A percentile compares a stretch with the other conserved stretches of the same genome.
These are phyloP conservation scores for Pleurotus sapidus DNA, from an alignment of 768 basidiomycete species.

Conservation along the genomic window DNA sequence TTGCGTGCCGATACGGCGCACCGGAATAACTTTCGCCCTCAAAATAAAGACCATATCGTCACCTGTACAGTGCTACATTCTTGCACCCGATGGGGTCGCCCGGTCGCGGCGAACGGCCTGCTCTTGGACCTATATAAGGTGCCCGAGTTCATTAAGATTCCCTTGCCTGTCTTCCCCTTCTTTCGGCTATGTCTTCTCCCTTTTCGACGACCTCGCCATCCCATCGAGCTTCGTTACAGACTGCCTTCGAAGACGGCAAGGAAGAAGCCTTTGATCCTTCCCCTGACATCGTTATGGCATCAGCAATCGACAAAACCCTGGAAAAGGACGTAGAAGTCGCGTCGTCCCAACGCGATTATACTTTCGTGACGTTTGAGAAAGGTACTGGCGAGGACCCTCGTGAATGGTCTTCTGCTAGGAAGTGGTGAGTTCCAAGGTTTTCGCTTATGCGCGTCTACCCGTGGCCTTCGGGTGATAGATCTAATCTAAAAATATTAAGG, in stretches of 20 bases:
- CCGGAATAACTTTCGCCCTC: too few species aligned
- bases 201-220: background rate
- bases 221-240: background rate
- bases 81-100: slow-evolving; percentile 4
- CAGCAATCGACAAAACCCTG: background rate
- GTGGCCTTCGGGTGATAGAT: background rate
- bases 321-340: slow-evolving; percentile 13
- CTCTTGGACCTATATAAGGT: background rate
- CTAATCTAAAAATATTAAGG: slow-evolving; percentile 18
- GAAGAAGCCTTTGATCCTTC: background rate
- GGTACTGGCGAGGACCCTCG: slow-evolving; percentile 31
- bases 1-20: too few species aligned
- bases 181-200: slow-evolving; percentile 1
- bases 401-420: slow-evolving; percentile 28
- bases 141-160: background rate
- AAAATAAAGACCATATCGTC: too few species aligned
- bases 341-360: slow-evolving; percentile 10
- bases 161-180: background rate
- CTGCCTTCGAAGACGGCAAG: background rate
- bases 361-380: slow-evolving; percentile 20
- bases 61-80: background rate
- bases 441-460: background rate
- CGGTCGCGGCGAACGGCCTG: background rate
- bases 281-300: background rate
- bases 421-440: slow-evolving; percentile 24